Percentiles rank a stretch among this genome's conserved stretches.
phyloP scores from a whole-genome alignment of 768 basidiomycete species.

The Rubroboletus pulcherrimus region DNA sequence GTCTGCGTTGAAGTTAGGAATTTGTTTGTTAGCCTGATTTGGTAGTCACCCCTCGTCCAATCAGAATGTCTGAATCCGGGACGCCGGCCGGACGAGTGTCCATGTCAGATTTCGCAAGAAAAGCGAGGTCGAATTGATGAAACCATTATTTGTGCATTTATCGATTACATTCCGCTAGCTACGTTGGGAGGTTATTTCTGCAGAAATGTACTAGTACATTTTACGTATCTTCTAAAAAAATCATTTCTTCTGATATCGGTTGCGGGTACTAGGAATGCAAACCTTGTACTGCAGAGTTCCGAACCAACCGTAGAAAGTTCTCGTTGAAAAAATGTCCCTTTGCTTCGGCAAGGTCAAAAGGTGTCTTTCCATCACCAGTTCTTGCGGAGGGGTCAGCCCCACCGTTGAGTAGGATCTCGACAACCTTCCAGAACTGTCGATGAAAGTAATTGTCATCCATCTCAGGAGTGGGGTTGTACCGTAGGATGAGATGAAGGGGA shows the following conservation, averaged over 20 bases:
- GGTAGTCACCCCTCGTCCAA: background rate
- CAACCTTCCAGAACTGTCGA: too few relatives aligned
- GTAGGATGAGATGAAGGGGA: background rate
- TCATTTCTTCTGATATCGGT: background rate
- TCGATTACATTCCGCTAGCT: too few relatives aligned
- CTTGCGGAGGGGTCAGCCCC: background rate
- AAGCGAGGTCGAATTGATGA: background rate
- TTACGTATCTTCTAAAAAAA: background rate
- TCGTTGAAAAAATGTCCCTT: background rate
- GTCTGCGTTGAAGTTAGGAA: background rate
- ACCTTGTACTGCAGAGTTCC: background rate
- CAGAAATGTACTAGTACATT: background rate
- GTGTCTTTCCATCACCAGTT: background rate
- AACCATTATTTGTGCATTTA: too few relatives aligned
- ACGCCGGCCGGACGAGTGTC: too few relatives aligned
- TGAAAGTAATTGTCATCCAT: background rate
- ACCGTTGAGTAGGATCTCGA: background rate
- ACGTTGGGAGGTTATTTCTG: background rate
- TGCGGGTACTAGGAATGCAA: background rate
- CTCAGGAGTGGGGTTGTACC: background rate
- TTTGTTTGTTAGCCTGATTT: background rate
- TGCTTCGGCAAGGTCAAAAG: background rate
- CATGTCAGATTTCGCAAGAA: too few relatives aligned
- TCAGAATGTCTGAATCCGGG: too few relatives aligned
- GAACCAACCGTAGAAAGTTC: conserved; percentile 1